Conservation (phyloP, 2,329 filamentous ascomycete genomes). For the Pseudodiploospora longispora region DNA sequence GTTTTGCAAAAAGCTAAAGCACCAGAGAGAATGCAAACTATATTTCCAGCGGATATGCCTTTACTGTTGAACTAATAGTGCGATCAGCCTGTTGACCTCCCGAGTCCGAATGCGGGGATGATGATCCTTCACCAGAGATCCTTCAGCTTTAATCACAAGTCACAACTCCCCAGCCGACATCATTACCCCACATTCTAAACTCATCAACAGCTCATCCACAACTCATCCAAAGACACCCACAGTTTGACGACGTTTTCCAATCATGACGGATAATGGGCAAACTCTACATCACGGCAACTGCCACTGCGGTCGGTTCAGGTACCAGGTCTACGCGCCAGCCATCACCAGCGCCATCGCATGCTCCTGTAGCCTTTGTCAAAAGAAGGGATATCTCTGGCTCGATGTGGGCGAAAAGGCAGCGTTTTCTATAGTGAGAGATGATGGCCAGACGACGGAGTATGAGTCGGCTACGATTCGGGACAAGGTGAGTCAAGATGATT, state of each 20-base stretch:
- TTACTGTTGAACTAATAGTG: too few relatives aligned
- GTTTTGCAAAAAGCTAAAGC: too few relatives aligned
- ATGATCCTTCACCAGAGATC: too few relatives aligned
- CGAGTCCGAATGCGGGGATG: too few relatives aligned
- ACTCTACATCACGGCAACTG: slow-evolving; percentile 17
- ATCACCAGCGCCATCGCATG: slow-evolving; percentile 11
- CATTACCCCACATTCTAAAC: too few relatives aligned
- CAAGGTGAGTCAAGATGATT: slow-evolving; percentile 7
- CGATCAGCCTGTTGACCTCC: too few relatives aligned
- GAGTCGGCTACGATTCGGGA: slow-evolving; percentile 5
- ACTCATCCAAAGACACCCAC: too few relatives aligned
- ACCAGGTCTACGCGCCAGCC: slow-evolving; percentile 10
- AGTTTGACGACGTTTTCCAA: slow-evolving; percentile 16
- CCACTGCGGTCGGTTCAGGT: slow-evolving; percentile 22
- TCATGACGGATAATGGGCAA: not conserved
- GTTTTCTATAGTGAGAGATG: slow-evolving; percentile 10
- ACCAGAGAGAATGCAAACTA: too few relatives aligned
- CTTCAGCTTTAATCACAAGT: too few relatives aligned
- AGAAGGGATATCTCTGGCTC: slow-evolving; percentile 22
- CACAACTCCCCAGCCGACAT: too few relatives aligned
- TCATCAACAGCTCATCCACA: too few relatives aligned
- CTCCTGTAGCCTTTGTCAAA: slow-evolving; percentile 18
- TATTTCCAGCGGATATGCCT: too few relatives aligned
- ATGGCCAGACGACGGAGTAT: slow-evolving; percentile 5
- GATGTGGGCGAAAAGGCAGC: not conserved